A percentile compares a stretch with the other conserved stretches of the same genome.
Evolutionary conservation across 2,329 filamentous ascomycete genomes (phyloP).

Genomic region (Sordariomycetes sp.): DNA sequence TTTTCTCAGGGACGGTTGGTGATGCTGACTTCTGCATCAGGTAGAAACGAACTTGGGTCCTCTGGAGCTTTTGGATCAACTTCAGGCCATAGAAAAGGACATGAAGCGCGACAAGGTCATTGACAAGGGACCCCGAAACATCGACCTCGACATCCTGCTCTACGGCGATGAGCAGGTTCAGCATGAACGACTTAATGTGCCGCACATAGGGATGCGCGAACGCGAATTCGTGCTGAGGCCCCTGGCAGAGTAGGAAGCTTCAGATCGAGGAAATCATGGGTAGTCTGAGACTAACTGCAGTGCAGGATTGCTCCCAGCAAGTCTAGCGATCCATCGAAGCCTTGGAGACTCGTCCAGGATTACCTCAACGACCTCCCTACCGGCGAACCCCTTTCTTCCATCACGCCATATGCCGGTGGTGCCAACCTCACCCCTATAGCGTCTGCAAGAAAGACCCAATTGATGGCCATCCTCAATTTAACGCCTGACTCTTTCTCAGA

Average conservation of each 20-base stretch:
- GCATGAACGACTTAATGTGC: constrained; percentile 69
- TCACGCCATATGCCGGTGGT: constrained; percentile 43
- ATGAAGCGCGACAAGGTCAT: constrained; percentile 77
- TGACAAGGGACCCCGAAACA: constrained; percentile 89
- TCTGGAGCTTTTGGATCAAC: constrained; percentile 63
- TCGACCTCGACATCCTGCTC: constrained; percentile 86
- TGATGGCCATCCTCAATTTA: constrained; percentile 93
- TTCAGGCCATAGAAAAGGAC: constrained; percentile 74
- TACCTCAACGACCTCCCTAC: constrained; percentile 50
- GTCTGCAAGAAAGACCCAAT: constrained; percentile 53
- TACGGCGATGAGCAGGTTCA: constrained; percentile 61
- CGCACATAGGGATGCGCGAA: constrained; percentile 78
- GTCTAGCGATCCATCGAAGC: constrained; percentile 39
- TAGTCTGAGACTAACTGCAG: too few species aligned
- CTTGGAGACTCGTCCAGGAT: constrained; percentile 53
- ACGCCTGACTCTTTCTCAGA: constrained; percentile 98
- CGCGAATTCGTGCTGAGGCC: constrained; percentile 90
- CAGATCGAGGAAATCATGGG: too few species aligned
- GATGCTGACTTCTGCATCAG: constrained; percentile 31
- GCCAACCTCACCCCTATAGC: constrained; percentile 50
- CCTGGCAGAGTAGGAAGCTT: constrained; percentile 57
- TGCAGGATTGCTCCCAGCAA: constrained; percentile 46
- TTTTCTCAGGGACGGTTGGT: not conserved
- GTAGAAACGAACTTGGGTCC: constrained; percentile 73
- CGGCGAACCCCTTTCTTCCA: constrained; percentile 42